A percentile compares a stretch with the other conserved stretches of the same genome.
Conservation (phyloP, 345 rosid species). For the Theobroma cacao region DNA sequence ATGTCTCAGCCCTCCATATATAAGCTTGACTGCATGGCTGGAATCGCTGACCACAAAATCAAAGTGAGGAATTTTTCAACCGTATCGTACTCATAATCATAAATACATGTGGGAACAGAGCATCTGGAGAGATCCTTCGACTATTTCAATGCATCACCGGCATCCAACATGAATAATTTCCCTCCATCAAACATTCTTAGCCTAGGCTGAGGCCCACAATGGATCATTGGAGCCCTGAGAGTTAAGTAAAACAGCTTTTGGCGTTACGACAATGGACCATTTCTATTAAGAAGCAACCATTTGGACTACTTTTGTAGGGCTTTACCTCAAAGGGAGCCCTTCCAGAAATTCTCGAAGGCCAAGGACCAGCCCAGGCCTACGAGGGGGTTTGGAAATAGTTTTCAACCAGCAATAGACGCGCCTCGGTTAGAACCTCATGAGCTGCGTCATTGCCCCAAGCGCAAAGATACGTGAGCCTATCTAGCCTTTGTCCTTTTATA, state of each 20-base stretch:
- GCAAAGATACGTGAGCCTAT: neutral
- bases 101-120: neutral
- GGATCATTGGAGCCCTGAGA: too few relatives aligned
- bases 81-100: neutral
- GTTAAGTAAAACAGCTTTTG: neutral
- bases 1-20: neutral
- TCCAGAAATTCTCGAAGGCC: slow-evolving; percentile 43
- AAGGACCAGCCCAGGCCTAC: slow-evolving; percentile 19
- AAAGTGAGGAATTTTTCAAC: neutral
- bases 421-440: slow-evolving; percentile 33
- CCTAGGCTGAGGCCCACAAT: too few relatives aligned
- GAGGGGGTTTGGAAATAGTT: slow-evolving; percentile 44
- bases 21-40: neutral
- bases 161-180: neutral
- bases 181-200: neutral
- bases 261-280: neutral
- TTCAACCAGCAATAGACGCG: slow-evolving; percentile 43
- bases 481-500: neutral
- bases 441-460: slow-evolving; percentile 38
- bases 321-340: slow-evolving; percentile 33
- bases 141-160: neutral
- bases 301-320: neutral
- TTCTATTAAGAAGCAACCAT: neutral
- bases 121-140: neutral
- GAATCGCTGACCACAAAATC: neutral